Percentiles rank a stretch among this genome's conserved stretches.
Evolutionary conservation across 345 rosid species (phyloP).

Genomic region (Pseudoturritis turrita): DNA sequence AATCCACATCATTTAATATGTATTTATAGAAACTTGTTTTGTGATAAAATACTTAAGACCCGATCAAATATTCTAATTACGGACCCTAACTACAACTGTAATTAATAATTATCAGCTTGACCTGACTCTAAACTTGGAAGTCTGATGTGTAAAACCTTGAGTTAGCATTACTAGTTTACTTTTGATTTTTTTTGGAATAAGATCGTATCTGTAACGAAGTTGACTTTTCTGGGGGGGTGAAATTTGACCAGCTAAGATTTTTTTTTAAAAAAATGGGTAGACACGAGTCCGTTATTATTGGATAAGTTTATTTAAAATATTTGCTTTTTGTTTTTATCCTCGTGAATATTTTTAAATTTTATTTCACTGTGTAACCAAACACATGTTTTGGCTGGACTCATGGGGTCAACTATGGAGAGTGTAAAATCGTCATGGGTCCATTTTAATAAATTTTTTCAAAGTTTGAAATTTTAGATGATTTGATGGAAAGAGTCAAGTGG

Average conservation of each 20-base stretch:
- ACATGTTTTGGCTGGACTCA: slow-evolving; percentile 19
- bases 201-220: background rate
- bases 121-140: background rate
- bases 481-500: background rate
- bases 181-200: slow-evolving; percentile 11
- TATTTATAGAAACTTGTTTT: slow-evolving; percentile 17
- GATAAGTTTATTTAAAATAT: slow-evolving; percentile 11
- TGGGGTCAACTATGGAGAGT: slow-evolving; percentile 23
- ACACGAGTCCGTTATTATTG: background rate
- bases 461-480: slow-evolving; percentile 1
- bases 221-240: background rate
- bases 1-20: background rate
- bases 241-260: background rate
- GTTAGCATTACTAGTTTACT: background rate
- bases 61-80: slow-evolving; percentile 18
- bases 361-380: slow-evolving; percentile 11
- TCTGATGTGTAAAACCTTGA: background rate
- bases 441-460: background rate
- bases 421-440: slow-evolving; percentile 25
- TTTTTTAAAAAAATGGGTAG: background rate
- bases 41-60: background rate
- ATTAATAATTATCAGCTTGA: slow-evolving; percentile 3
- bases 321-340: slow-evolving; percentile 8
- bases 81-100: background rate
- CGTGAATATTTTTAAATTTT: background rate